Conservation (phyloP, 345 rosid genomes). For the Pugionium cornutum region DNA sequence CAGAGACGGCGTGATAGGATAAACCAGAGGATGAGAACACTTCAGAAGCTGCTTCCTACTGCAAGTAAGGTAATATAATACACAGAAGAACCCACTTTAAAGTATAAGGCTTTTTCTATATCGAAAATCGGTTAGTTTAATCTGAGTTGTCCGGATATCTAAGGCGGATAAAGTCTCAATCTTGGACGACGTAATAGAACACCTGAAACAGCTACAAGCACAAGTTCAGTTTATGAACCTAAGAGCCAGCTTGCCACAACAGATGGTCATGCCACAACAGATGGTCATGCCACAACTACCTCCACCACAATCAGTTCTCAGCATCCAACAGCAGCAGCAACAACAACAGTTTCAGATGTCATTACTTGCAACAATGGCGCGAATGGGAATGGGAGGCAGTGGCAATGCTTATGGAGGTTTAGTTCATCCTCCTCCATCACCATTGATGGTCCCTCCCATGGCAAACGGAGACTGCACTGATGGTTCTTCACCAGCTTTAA, state of each 20-base stretch:
- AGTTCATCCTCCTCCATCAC: constrained; percentile 40
- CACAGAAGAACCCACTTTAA: constrained; percentile 2
- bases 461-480: constrained; percentile 35
- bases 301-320: constrained; percentile 41
- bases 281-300: constrained; percentile 52
- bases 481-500: constrained; percentile 23
- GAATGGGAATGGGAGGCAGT: constrained; percentile 48
- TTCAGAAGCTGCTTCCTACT: constrained; percentile 74
- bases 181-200: constrained; percentile 61
- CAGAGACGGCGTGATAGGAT: constrained; percentile 70
- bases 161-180: constrained; percentile 71
- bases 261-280: constrained; percentile 49
- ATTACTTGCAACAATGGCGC: constrained; percentile 47
- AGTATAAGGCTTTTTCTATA: neutral
- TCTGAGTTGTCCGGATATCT: neutral
- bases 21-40: constrained; percentile 71
- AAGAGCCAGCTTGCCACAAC: constrained; percentile 42
- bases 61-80: constrained; percentile 56
- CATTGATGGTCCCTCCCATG: constrained; percentile 39
- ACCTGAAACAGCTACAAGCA: constrained; percentile 57
- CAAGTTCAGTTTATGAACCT: constrained; percentile 52
- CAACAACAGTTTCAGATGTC: constrained; percentile 57
- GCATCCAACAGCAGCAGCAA: constrained; percentile 32
- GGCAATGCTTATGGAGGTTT: constrained; percentile 46
- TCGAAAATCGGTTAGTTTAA: constrained; percentile 2